Base-by-base conservation (phyloP, 1,139 yeast species). In the Candida mesenterica region DNA sequence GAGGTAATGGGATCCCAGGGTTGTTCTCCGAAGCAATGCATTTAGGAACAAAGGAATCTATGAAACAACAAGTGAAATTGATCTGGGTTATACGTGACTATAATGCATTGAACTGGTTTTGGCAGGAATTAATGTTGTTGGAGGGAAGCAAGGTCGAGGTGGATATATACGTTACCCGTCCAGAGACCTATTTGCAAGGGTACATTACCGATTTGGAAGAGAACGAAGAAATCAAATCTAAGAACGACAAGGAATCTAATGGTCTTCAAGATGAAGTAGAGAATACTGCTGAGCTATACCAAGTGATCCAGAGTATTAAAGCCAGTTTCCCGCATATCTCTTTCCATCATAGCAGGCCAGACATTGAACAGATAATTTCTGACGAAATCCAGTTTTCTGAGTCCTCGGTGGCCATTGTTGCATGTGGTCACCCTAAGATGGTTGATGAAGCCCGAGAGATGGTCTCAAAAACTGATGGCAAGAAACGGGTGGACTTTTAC, bases 391-490 rank as follows among this genome's bases (percentile, higher is more conserved):
- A 46, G 4, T 61, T 57, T 4, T 33, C 40, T 2, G 68, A 66
- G 3, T 24, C 19, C 19, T 60, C 72, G 2, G 52, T 65, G 27
- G 74, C 74, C 0, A 64, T 75, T 36, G 59, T 72, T 3, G 54
- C 74, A 4, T 77, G 83, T 59, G 82, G 82, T 2, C 78, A 75
- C 37, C 73, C 77, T 10, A 39, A 49, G 5, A 66, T 76, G 74
- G 78, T 75, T 37, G 82, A 77, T 47, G 67, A 65, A 17, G 42
- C 75, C 26, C 58, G 82, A 35, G 50, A 59, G 31, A 38, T 50
- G 14, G 63, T 65, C n/a, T 65, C 64, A 12, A 39, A 52, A 10
- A 44, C 55, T 30, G 40, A 64, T 8, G 56, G 57, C 30, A 47
- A 53, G 3, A 44, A 62, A 36, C 55, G 78, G 30, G 57, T 75